Evolutionary conservation across 495 filamentous ascomycete species (phyloP).

Genomic region (Aspergillus sparsus): DNA sequence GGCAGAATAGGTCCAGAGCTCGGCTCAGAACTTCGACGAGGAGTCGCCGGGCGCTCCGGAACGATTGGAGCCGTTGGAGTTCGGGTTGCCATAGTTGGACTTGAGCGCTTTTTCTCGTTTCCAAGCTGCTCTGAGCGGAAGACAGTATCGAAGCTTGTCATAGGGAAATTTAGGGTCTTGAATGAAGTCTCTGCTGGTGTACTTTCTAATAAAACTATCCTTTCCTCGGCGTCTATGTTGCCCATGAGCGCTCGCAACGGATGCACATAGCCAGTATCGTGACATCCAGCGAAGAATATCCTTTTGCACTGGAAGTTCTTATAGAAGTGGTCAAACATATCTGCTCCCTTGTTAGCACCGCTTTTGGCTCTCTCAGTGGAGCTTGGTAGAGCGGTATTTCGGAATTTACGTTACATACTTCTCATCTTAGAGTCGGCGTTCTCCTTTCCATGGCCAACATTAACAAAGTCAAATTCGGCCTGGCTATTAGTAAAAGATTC

Average conservation of each 20-base stretch:
- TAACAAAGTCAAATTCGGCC: conserved; percentile 22
- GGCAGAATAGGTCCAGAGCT: neutral
- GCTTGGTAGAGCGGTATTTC: too few relatives aligned
- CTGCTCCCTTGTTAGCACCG: neutral
- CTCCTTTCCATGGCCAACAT: conserved; percentile 21
- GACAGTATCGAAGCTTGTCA: neutral
- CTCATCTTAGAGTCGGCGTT: conserved; percentile 20
- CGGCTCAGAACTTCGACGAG: too few relatives aligned
- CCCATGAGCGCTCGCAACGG: conserved; percentile 12
- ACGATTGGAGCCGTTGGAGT: neutral
- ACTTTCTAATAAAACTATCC: conserved; percentile 3
- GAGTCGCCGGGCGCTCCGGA: too few relatives aligned
- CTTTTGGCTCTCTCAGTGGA: neutral
- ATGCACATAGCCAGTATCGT: conserved; percentile 19
- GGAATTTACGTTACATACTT: conserved; percentile 7
- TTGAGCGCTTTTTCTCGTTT: neutral
- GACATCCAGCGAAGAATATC: conserved; percentile 24
- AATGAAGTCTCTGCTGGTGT: neutral
- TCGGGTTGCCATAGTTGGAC: neutral
- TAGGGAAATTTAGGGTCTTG: neutral
- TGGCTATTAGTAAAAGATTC: conserved; percentile 18
- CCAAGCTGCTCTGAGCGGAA: neutral
- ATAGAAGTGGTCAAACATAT: conserved; percentile 18
- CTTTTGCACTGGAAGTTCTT: conserved; percentile 19
- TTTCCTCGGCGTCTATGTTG: conserved; percentile 6